Percentiles rank a stretch among this genome's conserved stretches.
These are phyloP conservation scores for Exophiala sp. DNA, from an alignment of 2,329 filamentous ascomycete genomes.

Conservation along the genomic window DNA sequence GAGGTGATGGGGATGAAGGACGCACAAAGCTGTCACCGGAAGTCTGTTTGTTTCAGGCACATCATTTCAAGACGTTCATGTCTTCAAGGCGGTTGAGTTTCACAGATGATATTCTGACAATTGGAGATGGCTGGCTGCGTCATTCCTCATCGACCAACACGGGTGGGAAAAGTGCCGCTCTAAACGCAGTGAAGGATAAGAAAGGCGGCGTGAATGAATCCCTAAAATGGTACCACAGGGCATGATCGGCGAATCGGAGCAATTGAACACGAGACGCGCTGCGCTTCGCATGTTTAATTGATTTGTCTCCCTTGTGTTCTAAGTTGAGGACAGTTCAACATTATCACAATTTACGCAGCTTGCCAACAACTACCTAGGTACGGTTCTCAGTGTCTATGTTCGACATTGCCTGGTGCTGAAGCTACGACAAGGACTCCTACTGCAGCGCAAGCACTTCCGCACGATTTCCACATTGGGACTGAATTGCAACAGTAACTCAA, in stretches of 20 bases:
- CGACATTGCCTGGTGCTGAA: no score
- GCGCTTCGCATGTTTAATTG: background rate
- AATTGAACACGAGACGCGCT: slow-evolving; percentile 13
- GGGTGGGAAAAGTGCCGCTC: no score
- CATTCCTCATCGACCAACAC: background rate
- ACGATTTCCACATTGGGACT: background rate
- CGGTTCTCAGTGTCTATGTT: no score
- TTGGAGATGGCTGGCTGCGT: background rate
- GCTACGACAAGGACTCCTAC: no score
- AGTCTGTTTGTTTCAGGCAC: background rate
- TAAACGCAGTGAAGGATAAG: no score
- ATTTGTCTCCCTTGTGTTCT: background rate
- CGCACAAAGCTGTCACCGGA: background rate
- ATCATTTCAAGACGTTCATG: background rate
- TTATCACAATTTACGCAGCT: slow-evolving; percentile 1
- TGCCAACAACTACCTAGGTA: no score
- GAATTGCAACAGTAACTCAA: slow-evolving; percentile 29
- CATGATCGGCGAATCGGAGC: slow-evolving; percentile 2
- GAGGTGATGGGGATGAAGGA: background rate
- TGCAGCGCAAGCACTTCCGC: no score
- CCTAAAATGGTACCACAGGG: no score
- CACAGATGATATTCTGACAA: no score
- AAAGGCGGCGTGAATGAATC: no score
- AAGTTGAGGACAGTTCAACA: slow-evolving; percentile 21
- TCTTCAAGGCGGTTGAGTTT: background rate